Evolutionary conservation across 2,329 filamentous ascomycete species (phyloP).

Genomic region (Endoconidiophora laricicola): DNA sequence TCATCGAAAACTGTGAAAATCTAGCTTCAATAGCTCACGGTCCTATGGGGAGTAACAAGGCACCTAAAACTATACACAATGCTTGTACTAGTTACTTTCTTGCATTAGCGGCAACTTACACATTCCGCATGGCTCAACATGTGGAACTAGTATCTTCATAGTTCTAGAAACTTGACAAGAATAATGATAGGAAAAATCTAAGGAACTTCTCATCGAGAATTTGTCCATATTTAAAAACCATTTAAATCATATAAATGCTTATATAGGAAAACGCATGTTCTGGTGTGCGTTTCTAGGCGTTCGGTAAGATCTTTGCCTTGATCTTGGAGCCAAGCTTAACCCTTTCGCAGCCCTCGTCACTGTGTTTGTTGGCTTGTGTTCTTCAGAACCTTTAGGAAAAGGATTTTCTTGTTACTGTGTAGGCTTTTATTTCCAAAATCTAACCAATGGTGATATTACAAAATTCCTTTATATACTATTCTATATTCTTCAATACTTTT

Average conservation of each 20-base stretch:
- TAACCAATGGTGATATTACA: too few species aligned
- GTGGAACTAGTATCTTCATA: too few species aligned
- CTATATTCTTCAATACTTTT: too few species aligned
- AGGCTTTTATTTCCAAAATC: too few species aligned
- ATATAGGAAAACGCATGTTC: slow-evolving; percentile 64
- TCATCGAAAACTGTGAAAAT: slow-evolving; percentile 55
- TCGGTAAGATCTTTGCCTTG: slow-evolving; percentile 28
- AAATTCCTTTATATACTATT: too few species aligned
- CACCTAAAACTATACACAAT: slow-evolving; percentile 33
- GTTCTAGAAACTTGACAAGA: too few species aligned
- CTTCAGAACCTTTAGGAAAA: too few species aligned
- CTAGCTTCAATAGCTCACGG: slow-evolving; percentile 53
- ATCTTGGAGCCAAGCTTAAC: too few species aligned
- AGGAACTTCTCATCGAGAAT: slow-evolving; percentile 57
- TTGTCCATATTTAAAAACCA: slow-evolving; percentile 35
- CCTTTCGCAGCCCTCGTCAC: too few species aligned
- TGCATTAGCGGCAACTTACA: slow-evolving; percentile 49
- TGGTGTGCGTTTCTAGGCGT: slow-evolving; percentile 68
- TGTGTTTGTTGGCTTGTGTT: too few species aligned
- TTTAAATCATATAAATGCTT: slow-evolving; percentile 56
- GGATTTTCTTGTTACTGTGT: too few species aligned
- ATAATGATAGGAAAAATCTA: too few species aligned
- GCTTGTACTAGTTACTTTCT: slow-evolving; percentile 63
- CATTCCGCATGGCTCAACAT: slow-evolving; percentile 48
- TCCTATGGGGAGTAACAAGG: slow-evolving; percentile 30